These are phyloP conservation scores for Malus hybrid DNA, from an alignment of 331 rosid species.

Conservation along the genomic window DNA sequence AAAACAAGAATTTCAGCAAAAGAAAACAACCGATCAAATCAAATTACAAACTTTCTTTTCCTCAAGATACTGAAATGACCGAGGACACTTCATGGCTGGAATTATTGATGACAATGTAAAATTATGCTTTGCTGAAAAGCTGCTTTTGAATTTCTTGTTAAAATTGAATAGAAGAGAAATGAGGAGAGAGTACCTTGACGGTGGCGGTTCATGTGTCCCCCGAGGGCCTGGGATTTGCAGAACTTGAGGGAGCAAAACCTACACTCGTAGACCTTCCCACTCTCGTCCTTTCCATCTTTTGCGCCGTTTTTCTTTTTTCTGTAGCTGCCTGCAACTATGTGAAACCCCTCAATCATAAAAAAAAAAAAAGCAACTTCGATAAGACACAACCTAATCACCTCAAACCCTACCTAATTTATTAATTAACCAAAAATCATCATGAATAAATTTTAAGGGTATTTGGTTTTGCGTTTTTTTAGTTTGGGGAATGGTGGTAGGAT, in stretches of 20 bases:
- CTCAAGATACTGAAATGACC: conserved; percentile 1
- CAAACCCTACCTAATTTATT: conserved; percentile 2
- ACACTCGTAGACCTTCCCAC: conserved; percentile 93
- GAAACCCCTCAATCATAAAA: background rate
- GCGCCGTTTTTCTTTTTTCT: conserved; percentile 80
- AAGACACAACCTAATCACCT: conserved; percentile 9
- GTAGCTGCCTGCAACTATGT: conserved; percentile 42
- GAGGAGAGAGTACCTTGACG: conserved; percentile 65
- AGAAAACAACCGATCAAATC: background rate
- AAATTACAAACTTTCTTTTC: background rate
- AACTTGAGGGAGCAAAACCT: conserved; percentile 99
- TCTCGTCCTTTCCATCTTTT: conserved; percentile 71
- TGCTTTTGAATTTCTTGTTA: background rate
- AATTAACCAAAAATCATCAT: background rate
- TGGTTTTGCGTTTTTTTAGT: background rate
- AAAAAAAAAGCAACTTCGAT: conserved; percentile 22
- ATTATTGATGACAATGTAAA: background rate
- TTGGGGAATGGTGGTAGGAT: background rate
- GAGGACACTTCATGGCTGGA: background rate
- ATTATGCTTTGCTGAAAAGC: background rate
- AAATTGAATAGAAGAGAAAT: background rate
- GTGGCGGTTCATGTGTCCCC: conserved; percentile 99
- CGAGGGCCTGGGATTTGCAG: conserved; percentile 99
- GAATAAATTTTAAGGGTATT: background rate
- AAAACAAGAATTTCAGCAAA: background rate